phyloP scores from a whole-genome alignment of 495 filamentous ascomycete genomes.

The Lasiosphaeria hispida region DNA sequence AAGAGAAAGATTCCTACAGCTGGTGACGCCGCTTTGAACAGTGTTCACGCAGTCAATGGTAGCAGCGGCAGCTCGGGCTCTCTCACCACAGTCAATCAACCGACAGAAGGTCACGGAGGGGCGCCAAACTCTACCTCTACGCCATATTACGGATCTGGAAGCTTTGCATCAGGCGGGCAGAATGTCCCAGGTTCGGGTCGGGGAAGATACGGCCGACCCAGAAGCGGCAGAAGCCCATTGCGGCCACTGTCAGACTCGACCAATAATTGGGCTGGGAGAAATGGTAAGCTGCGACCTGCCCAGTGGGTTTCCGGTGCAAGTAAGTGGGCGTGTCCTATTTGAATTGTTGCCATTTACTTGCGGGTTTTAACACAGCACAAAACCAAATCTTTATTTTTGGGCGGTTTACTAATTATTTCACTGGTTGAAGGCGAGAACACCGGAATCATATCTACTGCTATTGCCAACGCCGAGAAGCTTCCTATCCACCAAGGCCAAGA shows the following conservation, averaged over 20 bases:
- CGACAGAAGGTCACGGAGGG: slow-evolving; percentile 33
- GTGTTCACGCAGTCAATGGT: slow-evolving; percentile 52
- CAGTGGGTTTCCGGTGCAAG: slow-evolving; percentile 42
- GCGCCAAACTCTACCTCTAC: slow-evolving; percentile 36
- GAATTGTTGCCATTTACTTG: too few relatives aligned
- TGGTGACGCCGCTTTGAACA: slow-evolving; percentile 56
- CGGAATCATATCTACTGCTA: slow-evolving; percentile 86
- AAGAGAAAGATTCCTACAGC: slow-evolving; percentile 95
- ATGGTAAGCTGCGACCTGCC: slow-evolving; percentile 41
- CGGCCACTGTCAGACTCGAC: slow-evolving; percentile 51
- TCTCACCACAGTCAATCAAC: slow-evolving; percentile 23
- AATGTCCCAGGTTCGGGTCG: slow-evolving; percentile 75
- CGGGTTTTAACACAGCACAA: too few relatives aligned
- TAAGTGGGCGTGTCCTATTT: slow-evolving; percentile 31
- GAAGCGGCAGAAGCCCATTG: slow-evolving; percentile 66
- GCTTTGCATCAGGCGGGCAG: slow-evolving; percentile 49
- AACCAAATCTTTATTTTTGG: too few relatives aligned
- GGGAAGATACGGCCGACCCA: slow-evolving; percentile 69
- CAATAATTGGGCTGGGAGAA: slow-evolving; percentile 51
- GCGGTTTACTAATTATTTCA: too few relatives aligned
- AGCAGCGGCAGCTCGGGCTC: slow-evolving; percentile 32
- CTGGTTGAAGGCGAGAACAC: slow-evolving; percentile 46
- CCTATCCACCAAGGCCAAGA: slow-evolving; percentile 61
- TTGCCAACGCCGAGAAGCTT: slow-evolving; percentile 78
- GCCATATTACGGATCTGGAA: slow-evolving; percentile 37